These are phyloP conservation scores for Fusarium chuoi DNA, from an alignment of 2,329 filamentous ascomycete genomes.

Conservation along the genomic window DNA sequence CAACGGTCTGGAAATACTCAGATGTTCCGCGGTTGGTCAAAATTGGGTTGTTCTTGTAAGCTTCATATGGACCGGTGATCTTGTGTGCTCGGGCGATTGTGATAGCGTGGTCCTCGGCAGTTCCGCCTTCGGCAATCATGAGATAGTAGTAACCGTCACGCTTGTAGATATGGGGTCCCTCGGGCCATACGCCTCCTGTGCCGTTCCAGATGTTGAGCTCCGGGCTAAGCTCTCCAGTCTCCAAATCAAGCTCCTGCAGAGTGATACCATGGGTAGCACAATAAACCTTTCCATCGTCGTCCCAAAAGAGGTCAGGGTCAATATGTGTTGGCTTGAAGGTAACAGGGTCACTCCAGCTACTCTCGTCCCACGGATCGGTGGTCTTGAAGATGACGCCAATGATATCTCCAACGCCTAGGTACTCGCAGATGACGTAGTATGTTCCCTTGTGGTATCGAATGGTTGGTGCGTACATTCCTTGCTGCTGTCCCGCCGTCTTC, in stretches of 20 bases:
- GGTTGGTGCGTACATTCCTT: conserved; percentile 60
- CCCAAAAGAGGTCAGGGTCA: conserved; percentile 64
- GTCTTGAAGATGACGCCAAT: conserved; percentile 29
- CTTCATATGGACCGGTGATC: conserved; percentile 52
- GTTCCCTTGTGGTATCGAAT: conserved; percentile 54
- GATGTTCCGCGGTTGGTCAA: conserved; percentile 47
- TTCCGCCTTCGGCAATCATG: conserved; percentile 59
- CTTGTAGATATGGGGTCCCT: conserved; percentile 64
- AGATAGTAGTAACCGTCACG: conserved; percentile 56
- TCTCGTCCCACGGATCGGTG: conserved; percentile 34
- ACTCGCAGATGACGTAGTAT: conserved; percentile 53
- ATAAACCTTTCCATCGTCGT: conserved; percentile 64
- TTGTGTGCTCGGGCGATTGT: conserved; percentile 49
- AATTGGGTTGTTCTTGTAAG: conserved; percentile 51
- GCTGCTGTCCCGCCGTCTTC: conserved; percentile 45
- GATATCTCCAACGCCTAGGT: conserved; percentile 12
- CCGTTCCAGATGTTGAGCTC: conserved; percentile 59
- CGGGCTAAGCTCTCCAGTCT: conserved; percentile 30
- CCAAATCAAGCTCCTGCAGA: conserved; percentile 34
- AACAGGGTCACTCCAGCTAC: conserved; percentile 42
- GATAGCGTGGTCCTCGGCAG: conserved; percentile 50
- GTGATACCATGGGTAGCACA: conserved; percentile 51
- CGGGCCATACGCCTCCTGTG: conserved; percentile 55
- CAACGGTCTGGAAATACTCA: conserved; percentile 47
- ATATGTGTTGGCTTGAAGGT: conserved; percentile 40